Base-by-base conservation (phyloP, 1,139 yeast genomes). In the Candida sp. region DNA sequence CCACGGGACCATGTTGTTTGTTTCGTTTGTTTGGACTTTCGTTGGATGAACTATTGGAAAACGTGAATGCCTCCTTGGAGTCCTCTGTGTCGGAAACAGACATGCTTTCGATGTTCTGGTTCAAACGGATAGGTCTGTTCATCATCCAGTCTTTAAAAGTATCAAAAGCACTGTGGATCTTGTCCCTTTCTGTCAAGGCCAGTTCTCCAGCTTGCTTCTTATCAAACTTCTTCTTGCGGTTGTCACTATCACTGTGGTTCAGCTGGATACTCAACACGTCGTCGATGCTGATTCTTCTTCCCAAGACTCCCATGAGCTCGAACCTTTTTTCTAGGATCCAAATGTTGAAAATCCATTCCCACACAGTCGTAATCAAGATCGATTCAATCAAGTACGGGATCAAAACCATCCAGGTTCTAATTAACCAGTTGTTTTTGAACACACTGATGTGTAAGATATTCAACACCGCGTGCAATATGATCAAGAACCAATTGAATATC, bases 301-400 rank as follows among this genome's bases (percentile, higher is more conserved):
- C 85, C 43, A 81, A 63, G 11, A 81, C 77, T 1, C 81, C 81
- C 63, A 69, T 69, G 44, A 78, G 64, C 53, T 81, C 85, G 38
- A 65, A 62, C 35, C 73, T 62, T 53, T 73, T 69, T 53, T 80
- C 83, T 44, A 80, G 59, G 25, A 71, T 63, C 49, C 73, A 63
- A 27, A 80, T 78, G 48, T 75, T 73, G 54, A 67, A 73, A 6
- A 79, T 59, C 85, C 85, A 81, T 62, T 81, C 85, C 85, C 85
- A 81, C 1, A 77, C 64, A 1, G 73, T 67, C 3, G 81, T 71
- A 12, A 78, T 62, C 9, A 76, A 56, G 30, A 75, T 70, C 27
- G 78, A 64, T 48, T 77, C 77, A 5, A 78, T 48, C 44, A 79
- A 63, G 31, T 58, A 58, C 0, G 79, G 75, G 3, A 78, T 52